Conservation (phyloP, 2,329 filamentous ascomycete species). For the Pseudocercospora vitis region DNA sequence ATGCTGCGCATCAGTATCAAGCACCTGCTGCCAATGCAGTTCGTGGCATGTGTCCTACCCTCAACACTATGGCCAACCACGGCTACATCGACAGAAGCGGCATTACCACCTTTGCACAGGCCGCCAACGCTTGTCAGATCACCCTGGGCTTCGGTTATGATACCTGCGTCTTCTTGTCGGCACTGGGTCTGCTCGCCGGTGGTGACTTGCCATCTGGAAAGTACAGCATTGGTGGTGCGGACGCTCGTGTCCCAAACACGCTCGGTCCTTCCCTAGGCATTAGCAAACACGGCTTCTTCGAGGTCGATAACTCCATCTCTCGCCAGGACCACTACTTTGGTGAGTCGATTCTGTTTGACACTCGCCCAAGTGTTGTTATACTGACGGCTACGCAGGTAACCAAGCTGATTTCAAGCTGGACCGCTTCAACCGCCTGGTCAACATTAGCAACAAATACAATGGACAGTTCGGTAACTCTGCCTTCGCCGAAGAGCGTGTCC, state of each 20-base stretch:
- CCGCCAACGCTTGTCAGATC: slow-evolving; percentile 34
- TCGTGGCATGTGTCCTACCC: slow-evolving; percentile 32
- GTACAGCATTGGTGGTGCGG: slow-evolving; percentile 32
- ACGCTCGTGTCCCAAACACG: slow-evolving; percentile 32
- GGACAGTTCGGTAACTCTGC: slow-evolving; percentile 28
- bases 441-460: slow-evolving; percentile 27
- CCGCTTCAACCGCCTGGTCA: slow-evolving; percentile 27
- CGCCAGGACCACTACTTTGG: slow-evolving; percentile 27
- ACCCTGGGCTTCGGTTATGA: slow-evolving; percentile 32
- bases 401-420: slow-evolving; percentile 32
- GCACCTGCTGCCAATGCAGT: slow-evolving; percentile 25
- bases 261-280: slow-evolving; percentile 33
- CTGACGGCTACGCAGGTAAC: slow-evolving; percentile 28
- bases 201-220: slow-evolving; percentile 32
- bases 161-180: slow-evolving; percentile 30
- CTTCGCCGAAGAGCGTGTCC: slow-evolving; percentile 29
- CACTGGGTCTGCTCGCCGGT: slow-evolving; percentile 32
- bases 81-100: slow-evolving; percentile 33
- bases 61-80: slow-evolving; percentile 31
- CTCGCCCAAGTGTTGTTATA: too few species aligned
- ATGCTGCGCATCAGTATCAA: slow-evolving; percentile 28
- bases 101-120: slow-evolving; percentile 33
- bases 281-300: slow-evolving; percentile 33
- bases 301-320: slow-evolving; percentile 34
- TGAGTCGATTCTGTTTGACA: too few species aligned